Evolutionary conservation across 768 basidiomycete species (phyloP).

Genomic region (Leccinum obscurum): DNA sequence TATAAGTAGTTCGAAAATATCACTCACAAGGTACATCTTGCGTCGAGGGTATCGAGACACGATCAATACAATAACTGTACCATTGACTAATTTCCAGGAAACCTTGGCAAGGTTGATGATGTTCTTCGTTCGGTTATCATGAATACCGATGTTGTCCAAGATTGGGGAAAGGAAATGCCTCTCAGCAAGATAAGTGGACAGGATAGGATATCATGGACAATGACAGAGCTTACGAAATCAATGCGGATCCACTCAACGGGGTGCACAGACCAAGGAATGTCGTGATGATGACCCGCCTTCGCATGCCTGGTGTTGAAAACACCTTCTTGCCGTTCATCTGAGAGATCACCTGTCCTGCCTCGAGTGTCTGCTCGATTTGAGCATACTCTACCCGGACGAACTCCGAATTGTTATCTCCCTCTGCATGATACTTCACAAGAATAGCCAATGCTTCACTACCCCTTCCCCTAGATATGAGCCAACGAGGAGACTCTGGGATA

Average conservation of each 20-base stretch:
- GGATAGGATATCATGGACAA: not conserved
- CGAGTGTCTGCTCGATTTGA: not conserved
- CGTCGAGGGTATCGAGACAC: not conserved
- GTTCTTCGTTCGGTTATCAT: not conserved
- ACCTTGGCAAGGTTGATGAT: not conserved
- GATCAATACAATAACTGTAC: not conserved
- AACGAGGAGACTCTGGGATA: not conserved
- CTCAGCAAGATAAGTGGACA: not conserved
- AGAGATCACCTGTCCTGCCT: not conserved
- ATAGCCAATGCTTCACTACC: not conserved
- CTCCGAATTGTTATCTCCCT: not conserved
- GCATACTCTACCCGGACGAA: not conserved
- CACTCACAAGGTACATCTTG: not conserved
- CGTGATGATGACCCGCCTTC: not conserved
- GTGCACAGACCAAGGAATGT: not conserved
- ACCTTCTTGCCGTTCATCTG: not conserved
- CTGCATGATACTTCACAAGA: not conserved
- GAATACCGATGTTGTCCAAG: not conserved
- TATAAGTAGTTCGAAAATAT: not conserved
- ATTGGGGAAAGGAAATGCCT: not conserved
- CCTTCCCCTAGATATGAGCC: not conserved
- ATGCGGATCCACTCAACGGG: not conserved
- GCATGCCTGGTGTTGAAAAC: not conserved
- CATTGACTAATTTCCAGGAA: not conserved
- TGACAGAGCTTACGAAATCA: not conserved